phyloP scores from a whole-genome alignment of 1,284 basidiomycete genomes.

The Apiotrichum sp. region DNA sequence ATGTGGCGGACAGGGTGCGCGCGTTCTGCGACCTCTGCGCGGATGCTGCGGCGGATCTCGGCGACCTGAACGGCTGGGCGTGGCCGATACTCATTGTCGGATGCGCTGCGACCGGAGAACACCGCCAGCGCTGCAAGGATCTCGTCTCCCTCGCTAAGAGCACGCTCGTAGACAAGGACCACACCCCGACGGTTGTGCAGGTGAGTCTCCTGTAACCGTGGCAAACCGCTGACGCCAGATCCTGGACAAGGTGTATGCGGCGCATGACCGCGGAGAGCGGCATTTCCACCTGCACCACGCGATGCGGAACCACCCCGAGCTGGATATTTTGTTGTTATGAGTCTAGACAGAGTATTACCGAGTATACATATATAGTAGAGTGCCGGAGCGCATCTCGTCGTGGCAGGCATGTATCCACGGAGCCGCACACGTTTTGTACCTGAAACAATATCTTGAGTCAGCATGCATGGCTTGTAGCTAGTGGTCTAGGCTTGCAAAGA shows the following conservation, averaged over 20 bases:
- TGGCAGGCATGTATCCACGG: too few relatives aligned
- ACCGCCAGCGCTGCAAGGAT: background rate
- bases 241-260: background rate
- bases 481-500: too few relatives aligned
- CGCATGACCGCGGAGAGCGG: background rate
- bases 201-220: background rate
- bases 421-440: too few relatives aligned
- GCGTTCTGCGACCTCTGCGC: background rate
- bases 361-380: too few relatives aligned
- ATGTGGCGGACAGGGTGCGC: background rate
- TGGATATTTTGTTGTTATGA: constrained; percentile 5
- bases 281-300: constrained; percentile 6
- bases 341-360: background rate
- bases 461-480: too few relatives aligned
- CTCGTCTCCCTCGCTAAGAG: background rate
- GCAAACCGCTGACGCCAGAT: background rate
- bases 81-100: constrained; percentile 5
- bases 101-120: background rate
- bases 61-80: constrained; percentile 6
- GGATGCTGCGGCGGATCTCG: constrained; percentile 1
- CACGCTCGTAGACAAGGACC: background rate
- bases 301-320: constrained; percentile 2
- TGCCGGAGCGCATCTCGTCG: too few relatives aligned
- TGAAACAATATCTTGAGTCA: too few relatives aligned
- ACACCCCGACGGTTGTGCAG: background rate